Evolutionary conservation across 768 basidiomycete genomes (phyloP), one percentile per base, ranked within the genome.

Genomic region (Lactarius sanguifluus): DNA sequence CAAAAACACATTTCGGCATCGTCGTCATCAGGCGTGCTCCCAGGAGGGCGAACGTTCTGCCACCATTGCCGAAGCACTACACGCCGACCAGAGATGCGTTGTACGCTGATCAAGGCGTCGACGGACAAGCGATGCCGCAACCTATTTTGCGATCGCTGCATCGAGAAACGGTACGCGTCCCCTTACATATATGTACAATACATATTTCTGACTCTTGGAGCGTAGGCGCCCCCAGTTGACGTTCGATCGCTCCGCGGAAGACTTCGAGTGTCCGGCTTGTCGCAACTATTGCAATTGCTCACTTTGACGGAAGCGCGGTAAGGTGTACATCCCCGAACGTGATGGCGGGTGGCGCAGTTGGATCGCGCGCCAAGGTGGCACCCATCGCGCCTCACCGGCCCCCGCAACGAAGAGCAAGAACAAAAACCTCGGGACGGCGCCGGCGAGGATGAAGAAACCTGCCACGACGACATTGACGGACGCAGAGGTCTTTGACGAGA

Each of bases 281-380:
- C 69, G 72, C 5, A 70, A 75, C 9, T 79, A 68, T 12, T 87
- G 85, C 73, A 83, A 81, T 57, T 86, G 86, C 71, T 80, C 82
- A 12, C 0, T 6, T 0, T 86, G 85, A 69, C 67, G 72, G 32
- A 77, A 69, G 64, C 78, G 85, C 6, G 83, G 84, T 6, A 85
- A 83, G 59, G 68, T 72, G 15, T 85, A 83, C 64, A 63, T 83
- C 10, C 74, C 78, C 8, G 73, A 74, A 69, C 69, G 74, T 54
- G 70, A 69, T 1, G 73, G 68, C 3, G 73, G 73, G 6, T 64
- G 55, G 66, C 59, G 69, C 9, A 59, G 36, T 34, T 64, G 62
- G 66, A 1, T 57, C 20, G 3, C 28, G 28, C 28, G 28, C n/a
- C 47, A 50, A 23, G 47, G n/a, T 12, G 45, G 10, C 23, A 5